Percentiles rank a stretch among this genome's conserved stretches.
phyloP scores from a whole-genome alignment of 371 early-diverging fungal species.

The Rozella allomycis region DNA sequence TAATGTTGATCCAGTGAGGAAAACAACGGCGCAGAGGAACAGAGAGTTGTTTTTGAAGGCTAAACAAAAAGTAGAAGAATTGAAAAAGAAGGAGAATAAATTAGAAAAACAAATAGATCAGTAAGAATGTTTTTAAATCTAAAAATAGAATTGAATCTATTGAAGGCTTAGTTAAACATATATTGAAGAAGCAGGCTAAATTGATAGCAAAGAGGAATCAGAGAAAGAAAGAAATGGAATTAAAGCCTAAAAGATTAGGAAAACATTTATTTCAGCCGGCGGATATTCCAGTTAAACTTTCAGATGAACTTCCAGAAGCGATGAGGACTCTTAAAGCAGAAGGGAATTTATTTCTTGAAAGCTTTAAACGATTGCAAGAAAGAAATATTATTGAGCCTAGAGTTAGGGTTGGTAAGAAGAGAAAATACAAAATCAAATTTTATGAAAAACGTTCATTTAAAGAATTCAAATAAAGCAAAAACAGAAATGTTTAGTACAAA shows the following conservation, averaged over 20 bases:
- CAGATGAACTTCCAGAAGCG: slow-evolving; percentile 34
- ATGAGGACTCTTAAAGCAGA: slow-evolving; percentile 46
- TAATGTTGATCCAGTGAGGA: slow-evolving; percentile 2
- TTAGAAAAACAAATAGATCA: slow-evolving; percentile 17
- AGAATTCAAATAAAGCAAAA: slow-evolving; percentile 10
- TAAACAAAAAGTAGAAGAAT: slow-evolving; percentile 15
- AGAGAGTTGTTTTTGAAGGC: slow-evolving; percentile 15
- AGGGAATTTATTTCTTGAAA: slow-evolving; percentile 57
- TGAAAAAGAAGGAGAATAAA: slow-evolving; percentile 18
- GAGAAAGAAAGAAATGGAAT: slow-evolving; percentile 19
- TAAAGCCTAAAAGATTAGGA: too few species aligned
- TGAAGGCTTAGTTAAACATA: slow-evolving; percentile 30
- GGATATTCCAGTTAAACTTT: slow-evolving; percentile 30
- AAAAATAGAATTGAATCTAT: slow-evolving; percentile 31
- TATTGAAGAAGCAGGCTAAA: slow-evolving; percentile 15
- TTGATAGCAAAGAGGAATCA: slow-evolving; percentile 6
- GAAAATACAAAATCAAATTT: slow-evolving; percentile 7
- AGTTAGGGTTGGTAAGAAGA: slow-evolving; percentile 18
- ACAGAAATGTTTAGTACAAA: neutral
- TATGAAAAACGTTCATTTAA: slow-evolving; percentile 22
- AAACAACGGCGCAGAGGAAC: slow-evolving; percentile 15
- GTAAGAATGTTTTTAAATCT: slow-evolving; percentile 6
- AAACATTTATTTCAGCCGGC: too few species aligned
- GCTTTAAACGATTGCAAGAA: slow-evolving; percentile 55
- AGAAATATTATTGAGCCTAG: slow-evolving; percentile 70